Base-by-base conservation (phyloP, 78 protist species). In the Abeoforma whisleri region DNA sequence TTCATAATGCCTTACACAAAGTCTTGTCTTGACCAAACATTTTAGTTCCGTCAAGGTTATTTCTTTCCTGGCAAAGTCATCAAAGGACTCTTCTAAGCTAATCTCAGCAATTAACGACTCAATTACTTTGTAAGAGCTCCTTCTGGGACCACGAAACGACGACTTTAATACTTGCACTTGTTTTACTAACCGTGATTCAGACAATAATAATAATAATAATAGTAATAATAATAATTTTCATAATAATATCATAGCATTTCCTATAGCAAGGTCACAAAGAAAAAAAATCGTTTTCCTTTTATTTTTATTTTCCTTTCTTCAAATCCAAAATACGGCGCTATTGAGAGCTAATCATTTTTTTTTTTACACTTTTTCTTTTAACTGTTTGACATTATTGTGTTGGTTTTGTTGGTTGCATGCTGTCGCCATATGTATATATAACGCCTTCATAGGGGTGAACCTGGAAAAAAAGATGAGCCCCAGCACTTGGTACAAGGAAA, bases 391-490 rank as follows among this genome's bases (percentile, higher is more conserved):
- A 12, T 48, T 48, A 48, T 5, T 48, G 62, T 48, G 62, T 48
- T 5, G 5, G 5, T 48, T 12, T 48, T 19, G 62, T 5, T 48
- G 5, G 62, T 48, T 48, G 62, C 12, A 72, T 35, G 12, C 12
- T 19, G 5, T 72, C 2, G 12, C 12, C 12, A 88, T 33, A 85
- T 84, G 86, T 76, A 81, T 40, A 32, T 89, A 32, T 19, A 86
- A 28, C 34, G 84, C n/a, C 89, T 87, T 16, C 81, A 88, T 86
- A 72, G 91, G 22, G 91, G 91, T 39, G 89, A 89, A 76, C 91
- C 91, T 22, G 91, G 91, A 2, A 77, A 62, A 48, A 89, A 89
- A 76, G 91, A 89, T 68, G 91, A 89, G 68, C 91, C 91, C 28
- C 91, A 89, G 82, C 91, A 89, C 80, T 5, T 85, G 30, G 88